Conservation (phyloP, 768 basidiomycete genomes). For the Boletus subparvulus region DNA sequence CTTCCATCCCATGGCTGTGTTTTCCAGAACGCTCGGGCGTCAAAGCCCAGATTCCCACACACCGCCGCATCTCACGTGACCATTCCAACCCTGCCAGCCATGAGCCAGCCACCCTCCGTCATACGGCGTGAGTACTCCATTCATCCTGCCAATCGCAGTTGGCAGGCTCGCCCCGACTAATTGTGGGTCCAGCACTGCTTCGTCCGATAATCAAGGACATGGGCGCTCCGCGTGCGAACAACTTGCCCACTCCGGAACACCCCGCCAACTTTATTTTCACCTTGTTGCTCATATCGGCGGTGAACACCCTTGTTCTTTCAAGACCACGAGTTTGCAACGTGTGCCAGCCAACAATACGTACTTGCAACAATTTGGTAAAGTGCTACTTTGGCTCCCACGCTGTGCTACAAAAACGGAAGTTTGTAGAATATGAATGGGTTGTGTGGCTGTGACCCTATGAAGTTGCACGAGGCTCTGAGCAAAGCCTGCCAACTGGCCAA, state of each 20-base stretch:
- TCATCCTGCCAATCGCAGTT: neutral
- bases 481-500: slow-evolving; percentile 21
- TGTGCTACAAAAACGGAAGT: neutral
- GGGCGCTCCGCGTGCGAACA: slow-evolving; percentile 14
- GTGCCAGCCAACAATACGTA: slow-evolving; percentile 25
- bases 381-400: neutral
- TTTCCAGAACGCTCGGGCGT: slow-evolving; percentile 12
- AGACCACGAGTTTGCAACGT: slow-evolving; percentile 23
- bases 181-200: slow-evolving; percentile 7
- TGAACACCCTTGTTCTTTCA: no score
- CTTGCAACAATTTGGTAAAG: slow-evolving; percentile 4
- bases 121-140: neutral
- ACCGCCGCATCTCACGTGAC: slow-evolving; percentile 17
- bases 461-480: slow-evolving; percentile 15
- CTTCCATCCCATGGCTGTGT: slow-evolving; percentile 16
- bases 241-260: neutral
- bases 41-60: neutral
- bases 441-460: slow-evolving; percentile 29
- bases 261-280: neutral
- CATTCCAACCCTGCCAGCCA: neutral
- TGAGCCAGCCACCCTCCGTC: neutral
- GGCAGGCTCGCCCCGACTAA: neutral
- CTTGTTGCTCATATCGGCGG: no score
- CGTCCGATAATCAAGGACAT: slow-evolving; percentile 20
- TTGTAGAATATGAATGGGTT: neutral